phyloP scores from a whole-genome alignment of 768 basidiomycete genomes.

The Macrolepiota fuliginosa region DNA sequence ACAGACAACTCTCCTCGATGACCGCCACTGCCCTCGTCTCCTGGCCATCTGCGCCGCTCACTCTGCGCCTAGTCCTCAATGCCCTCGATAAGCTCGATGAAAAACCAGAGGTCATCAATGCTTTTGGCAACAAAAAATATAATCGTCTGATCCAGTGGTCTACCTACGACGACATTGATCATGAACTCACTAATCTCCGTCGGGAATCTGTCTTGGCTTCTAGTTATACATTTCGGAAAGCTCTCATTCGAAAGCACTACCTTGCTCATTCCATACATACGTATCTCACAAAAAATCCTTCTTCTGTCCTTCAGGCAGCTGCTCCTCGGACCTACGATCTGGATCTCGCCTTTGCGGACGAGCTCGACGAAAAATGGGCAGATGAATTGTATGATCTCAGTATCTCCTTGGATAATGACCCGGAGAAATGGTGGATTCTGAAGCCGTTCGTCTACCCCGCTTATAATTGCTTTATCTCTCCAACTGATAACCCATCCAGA shows the following conservation, averaged over 20 bases:
- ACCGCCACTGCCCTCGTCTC: conserved; percentile 27
- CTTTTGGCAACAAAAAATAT: conserved; percentile 3
- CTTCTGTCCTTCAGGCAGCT: conserved; percentile 51
- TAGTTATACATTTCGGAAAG: conserved; percentile 87
- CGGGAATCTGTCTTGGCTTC: conserved; percentile 62
- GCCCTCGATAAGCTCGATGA: conserved; percentile 25
- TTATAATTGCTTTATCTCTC: background rate
- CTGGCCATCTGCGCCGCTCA: conserved; percentile 52
- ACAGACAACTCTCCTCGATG: conserved; percentile 6
- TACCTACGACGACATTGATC: conserved; percentile 84
- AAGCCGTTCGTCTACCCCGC: conserved; percentile 61
- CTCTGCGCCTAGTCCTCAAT: conserved; percentile 40
- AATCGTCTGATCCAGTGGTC: conserved; percentile 69
- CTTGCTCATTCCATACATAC: conserved; percentile 71
- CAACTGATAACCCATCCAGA: conserved; percentile 23
- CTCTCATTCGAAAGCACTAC: conserved; percentile 92
- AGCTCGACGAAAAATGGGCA: conserved; percentile 88
- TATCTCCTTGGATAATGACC: conserved; percentile 47
- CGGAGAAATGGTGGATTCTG: conserved; percentile 81
- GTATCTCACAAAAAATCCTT: conserved; percentile 69
- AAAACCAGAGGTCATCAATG: conserved; percentile 12
- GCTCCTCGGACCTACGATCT: conserved; percentile 80
- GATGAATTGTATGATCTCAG: conserved; percentile 93
- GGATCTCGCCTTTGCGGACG: conserved; percentile 88
- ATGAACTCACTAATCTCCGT: conserved; percentile 59